These are phyloP conservation scores for Neurospora sp. DNA, from an alignment of 495 filamentous ascomycete genomes.

Conservation along the genomic window DNA sequence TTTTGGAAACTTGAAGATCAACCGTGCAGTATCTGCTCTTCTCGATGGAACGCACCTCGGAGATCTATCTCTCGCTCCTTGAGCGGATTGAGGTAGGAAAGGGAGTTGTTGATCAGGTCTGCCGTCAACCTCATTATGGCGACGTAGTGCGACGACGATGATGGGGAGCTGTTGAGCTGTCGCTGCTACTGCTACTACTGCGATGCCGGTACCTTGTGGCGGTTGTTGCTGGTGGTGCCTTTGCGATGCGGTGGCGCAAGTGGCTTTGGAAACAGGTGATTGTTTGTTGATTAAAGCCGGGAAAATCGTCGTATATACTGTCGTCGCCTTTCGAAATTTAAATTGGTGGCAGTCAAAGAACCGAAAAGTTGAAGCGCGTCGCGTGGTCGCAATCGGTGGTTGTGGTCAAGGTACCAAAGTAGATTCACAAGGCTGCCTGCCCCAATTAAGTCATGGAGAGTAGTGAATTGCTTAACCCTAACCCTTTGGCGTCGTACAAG, in stretches of 20 bases:
- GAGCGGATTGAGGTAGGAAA: conserved; percentile 95
- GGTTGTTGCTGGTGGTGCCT: not conserved
- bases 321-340: not conserved
- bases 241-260: not conserved
- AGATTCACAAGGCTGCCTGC: not conserved
- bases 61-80: conserved; percentile 98
- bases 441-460: not conserved
- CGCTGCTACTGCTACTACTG: not conserved
- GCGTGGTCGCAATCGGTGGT: not conserved
- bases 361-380: not conserved
- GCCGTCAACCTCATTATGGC: conserved; percentile 80
- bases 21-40: conserved; percentile 96
- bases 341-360: not conserved
- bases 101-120: conserved; percentile 82
- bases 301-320: not conserved
- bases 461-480: not conserved
- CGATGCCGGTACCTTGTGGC: not conserved
- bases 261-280: not conserved
- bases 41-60: conserved; percentile 91
- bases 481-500: not conserved
- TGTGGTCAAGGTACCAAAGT: not conserved
- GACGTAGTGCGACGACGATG: not conserved
- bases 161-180: not conserved
- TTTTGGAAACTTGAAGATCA: conserved; percentile 11
- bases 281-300: not conserved